These are phyloP conservation scores for Trichopus zeylanicus DNA, from an alignment of 116 monocot species.

Conservation along the genomic window DNA sequence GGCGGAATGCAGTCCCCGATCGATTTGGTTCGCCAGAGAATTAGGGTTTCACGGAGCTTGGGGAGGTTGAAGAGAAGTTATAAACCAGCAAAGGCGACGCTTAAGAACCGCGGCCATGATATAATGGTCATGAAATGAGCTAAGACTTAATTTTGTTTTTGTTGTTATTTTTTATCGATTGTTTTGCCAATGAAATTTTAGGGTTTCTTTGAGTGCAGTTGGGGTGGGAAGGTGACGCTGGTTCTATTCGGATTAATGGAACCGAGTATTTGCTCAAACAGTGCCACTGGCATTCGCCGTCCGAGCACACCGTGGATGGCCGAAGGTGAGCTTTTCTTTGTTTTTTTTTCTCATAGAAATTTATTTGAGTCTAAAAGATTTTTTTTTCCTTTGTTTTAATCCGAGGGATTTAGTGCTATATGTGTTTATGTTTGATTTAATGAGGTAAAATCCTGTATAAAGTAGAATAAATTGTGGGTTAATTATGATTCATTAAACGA, in stretches of 20 bases:
- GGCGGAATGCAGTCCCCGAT: slow-evolving; percentile 25
- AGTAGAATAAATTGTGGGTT: too few relatives aligned
- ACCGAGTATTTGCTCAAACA: slow-evolving; percentile 26
- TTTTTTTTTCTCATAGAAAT: neutral
- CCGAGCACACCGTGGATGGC: slow-evolving; percentile 47
- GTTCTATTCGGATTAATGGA: slow-evolving; percentile 26
- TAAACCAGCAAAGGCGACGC: slow-evolving; percentile 9
- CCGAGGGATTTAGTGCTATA: too few relatives aligned
- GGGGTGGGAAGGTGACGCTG: slow-evolving; percentile 27
- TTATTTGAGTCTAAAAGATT: neutral
- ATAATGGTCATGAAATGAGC: slow-evolving; percentile 17
- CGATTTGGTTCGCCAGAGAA: slow-evolving; percentile 10
- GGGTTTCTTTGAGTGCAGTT: too few relatives aligned
- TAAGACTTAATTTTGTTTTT: neutral
- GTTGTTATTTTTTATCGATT: neutral
- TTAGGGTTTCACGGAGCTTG: slow-evolving; percentile 6
- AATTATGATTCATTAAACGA: too few relatives aligned
- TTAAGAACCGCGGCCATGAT: slow-evolving; percentile 38
- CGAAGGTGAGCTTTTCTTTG: slow-evolving; percentile 12
- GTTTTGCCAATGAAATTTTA: neutral
- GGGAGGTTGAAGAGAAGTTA: slow-evolving; percentile 15
- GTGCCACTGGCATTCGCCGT: slow-evolving; percentile 53
- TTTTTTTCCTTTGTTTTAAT: too few relatives aligned
- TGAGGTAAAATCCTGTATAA: too few relatives aligned
- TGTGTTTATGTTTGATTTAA: too few relatives aligned